These are phyloP conservation scores for Wickerhamiella sergipiensis DNA, from an alignment of 805 yeast genomes.

Conservation along the genomic window DNA sequence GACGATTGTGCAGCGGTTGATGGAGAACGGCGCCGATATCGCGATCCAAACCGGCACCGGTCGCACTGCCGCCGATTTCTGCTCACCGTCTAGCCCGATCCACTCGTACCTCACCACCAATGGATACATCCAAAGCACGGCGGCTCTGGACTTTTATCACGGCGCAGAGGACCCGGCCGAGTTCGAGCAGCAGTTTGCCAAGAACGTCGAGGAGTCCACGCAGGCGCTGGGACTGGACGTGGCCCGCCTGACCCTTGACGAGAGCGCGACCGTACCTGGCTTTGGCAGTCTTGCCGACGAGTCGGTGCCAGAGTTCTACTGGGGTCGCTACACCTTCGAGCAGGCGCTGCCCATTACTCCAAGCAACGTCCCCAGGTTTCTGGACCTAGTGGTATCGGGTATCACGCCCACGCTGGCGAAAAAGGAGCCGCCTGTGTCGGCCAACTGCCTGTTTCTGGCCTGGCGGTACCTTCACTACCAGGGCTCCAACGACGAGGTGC, in stretches of 20 bases:
- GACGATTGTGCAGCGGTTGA: constrained; percentile 39
- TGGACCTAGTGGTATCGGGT: constrained; percentile 26
- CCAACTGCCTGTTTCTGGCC: constrained; percentile 29
- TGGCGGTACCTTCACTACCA: constrained; percentile 28
- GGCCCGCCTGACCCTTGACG: neutral
- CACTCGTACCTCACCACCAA: constrained; percentile 38
- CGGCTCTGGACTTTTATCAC: constrained; percentile 11
- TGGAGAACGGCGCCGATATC: constrained; percentile 38
- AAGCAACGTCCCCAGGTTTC: constrained; percentile 25
- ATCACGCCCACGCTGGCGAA: constrained; percentile 26
- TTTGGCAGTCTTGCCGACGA: constrained; percentile 2
- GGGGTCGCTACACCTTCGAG: constrained; percentile 28
- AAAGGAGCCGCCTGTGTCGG: constrained; percentile 29
- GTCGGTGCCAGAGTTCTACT: constrained; percentile 23
- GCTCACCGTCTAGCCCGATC: constrained; percentile 42
- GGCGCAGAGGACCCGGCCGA: constrained; percentile 15
- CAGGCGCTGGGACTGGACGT: constrained; percentile 14
- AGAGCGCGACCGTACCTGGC: neutral
- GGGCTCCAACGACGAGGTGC: constrained; percentile 23
- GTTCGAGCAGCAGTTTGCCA: constrained; percentile 13
- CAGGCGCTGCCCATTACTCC: constrained; percentile 29
- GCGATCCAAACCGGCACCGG: constrained; percentile 33
- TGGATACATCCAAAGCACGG: constrained; percentile 14
- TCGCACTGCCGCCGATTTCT: constrained; percentile 40
- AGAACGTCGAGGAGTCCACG: constrained; percentile 13